phyloP scores from a whole-genome alignment of 2,329 filamentous ascomycete species.

The Sporothrix curviconia region DNA sequence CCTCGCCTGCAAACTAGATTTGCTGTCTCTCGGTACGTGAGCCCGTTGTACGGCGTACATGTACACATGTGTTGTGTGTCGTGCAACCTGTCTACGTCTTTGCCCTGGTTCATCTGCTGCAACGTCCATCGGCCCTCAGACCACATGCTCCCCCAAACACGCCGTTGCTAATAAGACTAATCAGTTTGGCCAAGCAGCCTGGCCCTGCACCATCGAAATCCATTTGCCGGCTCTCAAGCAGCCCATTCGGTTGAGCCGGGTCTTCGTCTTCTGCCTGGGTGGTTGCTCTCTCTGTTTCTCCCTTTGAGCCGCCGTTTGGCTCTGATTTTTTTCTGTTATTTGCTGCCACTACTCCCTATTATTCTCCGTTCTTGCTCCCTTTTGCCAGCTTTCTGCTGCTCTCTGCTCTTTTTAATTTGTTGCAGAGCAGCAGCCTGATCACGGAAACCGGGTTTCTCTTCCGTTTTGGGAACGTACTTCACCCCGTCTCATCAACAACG shows the following conservation, averaged over 20 bases:
- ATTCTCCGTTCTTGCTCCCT: not conserved
- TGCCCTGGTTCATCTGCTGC: not conserved
- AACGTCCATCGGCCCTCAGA: too few relatives aligned
- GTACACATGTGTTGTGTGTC: not conserved
- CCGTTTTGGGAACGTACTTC: not conserved
- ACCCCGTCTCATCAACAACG: not conserved
- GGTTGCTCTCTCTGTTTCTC: not conserved
- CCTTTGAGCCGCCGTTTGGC: not conserved
- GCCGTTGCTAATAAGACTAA: not conserved
- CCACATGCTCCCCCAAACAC: not conserved
- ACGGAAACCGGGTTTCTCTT: slow-evolving; percentile 10
- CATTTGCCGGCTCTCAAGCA: not conserved
- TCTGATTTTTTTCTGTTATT: not conserved
- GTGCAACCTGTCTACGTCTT: not conserved
- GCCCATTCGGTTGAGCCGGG: not conserved
- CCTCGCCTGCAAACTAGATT: slow-evolving; percentile 4
- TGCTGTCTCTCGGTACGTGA: slow-evolving; percentile 3
- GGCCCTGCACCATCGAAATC: not conserved
- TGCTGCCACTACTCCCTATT: not conserved
- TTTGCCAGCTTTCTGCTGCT: not conserved
- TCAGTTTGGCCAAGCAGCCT: not conserved
- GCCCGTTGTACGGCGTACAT: not conserved
- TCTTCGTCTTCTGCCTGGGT: not conserved
- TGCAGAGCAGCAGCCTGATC: slow-evolving; percentile 5
- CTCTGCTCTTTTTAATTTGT: slow-evolving; percentile 1